phyloP scores from a whole-genome alignment of 139 green algal genomes.

The Edaphochlamys debaryana region DNA sequence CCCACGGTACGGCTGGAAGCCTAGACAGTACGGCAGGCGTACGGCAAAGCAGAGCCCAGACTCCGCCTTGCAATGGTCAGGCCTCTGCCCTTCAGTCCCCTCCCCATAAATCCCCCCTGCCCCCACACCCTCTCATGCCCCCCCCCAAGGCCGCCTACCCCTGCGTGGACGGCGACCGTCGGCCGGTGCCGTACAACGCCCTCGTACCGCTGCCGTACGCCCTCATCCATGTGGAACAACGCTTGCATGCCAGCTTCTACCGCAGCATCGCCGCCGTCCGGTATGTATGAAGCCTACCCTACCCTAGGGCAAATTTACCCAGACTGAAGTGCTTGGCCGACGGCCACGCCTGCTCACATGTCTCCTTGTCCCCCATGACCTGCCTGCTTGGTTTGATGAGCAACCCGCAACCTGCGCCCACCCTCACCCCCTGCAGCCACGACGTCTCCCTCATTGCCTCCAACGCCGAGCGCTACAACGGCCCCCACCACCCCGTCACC shows the following conservation, averaged over 20 bases:
- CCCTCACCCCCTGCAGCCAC: constrained; percentile 20
- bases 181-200: constrained; percentile 38
- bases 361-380: too few relatives aligned
- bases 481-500: neutral
- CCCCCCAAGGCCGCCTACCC: constrained; percentile 18
- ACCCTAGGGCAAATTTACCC: too few relatives aligned
- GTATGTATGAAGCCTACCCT: too few relatives aligned
- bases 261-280: constrained; percentile 21
- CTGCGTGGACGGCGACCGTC: constrained; percentile 17
- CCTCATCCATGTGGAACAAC: neutral
- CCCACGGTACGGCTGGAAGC: neutral
- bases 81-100: too few relatives aligned
- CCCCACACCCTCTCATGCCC: too few relatives aligned
- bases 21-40: too few relatives aligned
- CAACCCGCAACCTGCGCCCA: neutral
- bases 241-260: constrained; percentile 20
- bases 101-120: too few relatives aligned
- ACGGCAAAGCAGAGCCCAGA: too few relatives aligned
- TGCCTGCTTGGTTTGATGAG: neutral
- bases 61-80: too few relatives aligned
- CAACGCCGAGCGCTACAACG: constrained; percentile 38
- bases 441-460: constrained; percentile 12
- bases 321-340: too few relatives aligned
- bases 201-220: constrained; percentile 28
- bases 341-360: too few relatives aligned